Evolutionary conservation across 257 asterid species (phyloP).

Genomic region (Solanum medicagineum): DNA sequence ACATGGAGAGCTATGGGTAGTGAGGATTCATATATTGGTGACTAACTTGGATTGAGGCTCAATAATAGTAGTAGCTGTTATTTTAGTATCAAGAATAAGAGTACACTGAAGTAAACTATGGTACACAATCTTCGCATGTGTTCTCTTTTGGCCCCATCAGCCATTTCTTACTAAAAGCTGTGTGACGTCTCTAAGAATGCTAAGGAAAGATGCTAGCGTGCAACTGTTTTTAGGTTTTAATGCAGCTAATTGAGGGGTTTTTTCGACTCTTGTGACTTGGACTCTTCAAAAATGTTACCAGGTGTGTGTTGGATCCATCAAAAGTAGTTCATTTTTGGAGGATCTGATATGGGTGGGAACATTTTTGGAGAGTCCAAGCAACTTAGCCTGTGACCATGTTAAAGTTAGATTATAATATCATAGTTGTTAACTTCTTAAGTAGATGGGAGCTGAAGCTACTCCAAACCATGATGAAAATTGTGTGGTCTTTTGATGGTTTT

Average conservation of each 20-base stretch:
- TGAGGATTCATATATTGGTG: background rate
- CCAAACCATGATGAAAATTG: background rate
- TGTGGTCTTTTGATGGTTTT: conserved; percentile 2
- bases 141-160: background rate
- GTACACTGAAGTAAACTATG: background rate
- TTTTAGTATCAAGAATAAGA: background rate
- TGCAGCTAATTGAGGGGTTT: background rate
- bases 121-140: background rate
- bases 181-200: background rate
- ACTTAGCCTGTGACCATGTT: background rate
- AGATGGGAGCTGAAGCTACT: background rate
- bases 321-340: too few species aligned
- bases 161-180: background rate
- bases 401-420: background rate
- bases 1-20: background rate
- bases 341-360: too few species aligned
- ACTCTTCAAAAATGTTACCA: too few species aligned
- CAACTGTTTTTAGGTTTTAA: background rate
- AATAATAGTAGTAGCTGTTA: background rate
- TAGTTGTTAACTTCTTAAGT: background rate
- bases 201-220: background rate
- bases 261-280: background rate
- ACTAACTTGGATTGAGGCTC: background rate
- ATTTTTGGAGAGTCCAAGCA: too few species aligned
- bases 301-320: too few species aligned